Evolutionary conservation across 108 stramenopile species (phyloP).

Genomic region (Pseudonitzschia pungens): DNA sequence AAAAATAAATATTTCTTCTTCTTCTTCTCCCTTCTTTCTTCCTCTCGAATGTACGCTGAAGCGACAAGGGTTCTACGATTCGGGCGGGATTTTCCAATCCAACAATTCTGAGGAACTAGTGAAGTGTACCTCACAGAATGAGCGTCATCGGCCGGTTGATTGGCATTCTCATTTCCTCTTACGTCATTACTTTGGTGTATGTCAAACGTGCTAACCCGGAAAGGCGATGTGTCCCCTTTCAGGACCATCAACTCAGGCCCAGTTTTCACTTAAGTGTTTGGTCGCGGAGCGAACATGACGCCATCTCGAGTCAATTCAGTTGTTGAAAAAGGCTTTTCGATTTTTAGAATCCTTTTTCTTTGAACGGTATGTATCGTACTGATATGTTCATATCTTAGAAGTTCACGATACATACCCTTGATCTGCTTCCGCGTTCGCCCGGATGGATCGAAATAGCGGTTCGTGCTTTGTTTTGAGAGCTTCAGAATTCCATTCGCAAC

Average conservation of each 20-base stretch:
- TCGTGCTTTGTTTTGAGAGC: too few relatives aligned
- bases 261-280: not conserved
- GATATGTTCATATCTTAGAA: too few relatives aligned
- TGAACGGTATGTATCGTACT: too few relatives aligned
- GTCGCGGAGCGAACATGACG: slow-evolving; percentile 4
- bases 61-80: not conserved
- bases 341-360: too few relatives aligned
- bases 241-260: not conserved
- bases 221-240: slow-evolving; percentile 7
- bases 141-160: slow-evolving; percentile 2
- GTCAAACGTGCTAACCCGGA: not conserved
- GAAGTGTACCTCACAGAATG: slow-evolving; percentile 5
- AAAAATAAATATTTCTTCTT: not conserved
- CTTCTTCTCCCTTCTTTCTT: not conserved
- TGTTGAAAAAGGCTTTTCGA: too few relatives aligned
- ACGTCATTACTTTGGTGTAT: slow-evolving; percentile 9
- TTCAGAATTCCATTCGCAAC: too few relatives aligned
- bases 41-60: not conserved
- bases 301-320: not conserved
- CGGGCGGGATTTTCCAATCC: not conserved
- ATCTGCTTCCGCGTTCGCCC: too few relatives aligned
- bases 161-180: not conserved
- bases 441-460: too few relatives aligned
- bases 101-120: not conserved
- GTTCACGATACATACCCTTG: too few relatives aligned